Evolutionary conservation across 1,284 basidiomycete species (phyloP), one percentile per base, ranked within the genome.

Genomic region (Stygiomarasmius scandens): DNA sequence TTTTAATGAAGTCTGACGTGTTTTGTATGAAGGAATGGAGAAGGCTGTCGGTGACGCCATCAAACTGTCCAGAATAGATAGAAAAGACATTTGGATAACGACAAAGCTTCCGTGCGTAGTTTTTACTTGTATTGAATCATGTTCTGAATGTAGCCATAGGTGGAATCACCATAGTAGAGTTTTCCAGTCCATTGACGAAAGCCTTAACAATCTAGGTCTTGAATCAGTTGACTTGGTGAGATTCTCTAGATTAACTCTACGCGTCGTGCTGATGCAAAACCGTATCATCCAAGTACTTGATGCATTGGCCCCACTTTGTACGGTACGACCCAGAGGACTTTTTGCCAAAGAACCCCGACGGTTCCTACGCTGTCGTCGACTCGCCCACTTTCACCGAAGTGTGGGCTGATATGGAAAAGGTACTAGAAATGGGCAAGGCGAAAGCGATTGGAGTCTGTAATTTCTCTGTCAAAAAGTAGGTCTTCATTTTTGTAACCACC

Each of bases 381-480:
- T 45, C 41, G 20, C 32, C 47, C 23, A 81, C 79, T 9, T 75
- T 81, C 64, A 69, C 78, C 52, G 75, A 78, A 49, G 83, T 81
- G 4, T 85, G 81, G 80, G 72, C 74, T 53, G 78, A 77, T 56
- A 82, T 86, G 78, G 83, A 86, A 67, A 75, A 79, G 55, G 73
- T 83, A 27, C 27, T 80, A 11, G 61, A 67, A 58, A 66, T 25
- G 66, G 72, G 71, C 24, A 71, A 85, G 70, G 79, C 82, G 52
- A 82, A 80, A 64, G 70, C 80, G 25, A 87, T 90, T 61, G 87
- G 87, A 22, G 79, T 90, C 24, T 87, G 84, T 49, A 90, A 90
- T 73, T 88, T 89, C 69, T 84, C 82, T 54, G 76, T 84, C 60
- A 80, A 83, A 69, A 77, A 74, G 20, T 41, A 19, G 6, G 38